Evolutionary conservation across 768 basidiomycete genomes (phyloP).

Genomic region (Suillus sp.): DNA sequence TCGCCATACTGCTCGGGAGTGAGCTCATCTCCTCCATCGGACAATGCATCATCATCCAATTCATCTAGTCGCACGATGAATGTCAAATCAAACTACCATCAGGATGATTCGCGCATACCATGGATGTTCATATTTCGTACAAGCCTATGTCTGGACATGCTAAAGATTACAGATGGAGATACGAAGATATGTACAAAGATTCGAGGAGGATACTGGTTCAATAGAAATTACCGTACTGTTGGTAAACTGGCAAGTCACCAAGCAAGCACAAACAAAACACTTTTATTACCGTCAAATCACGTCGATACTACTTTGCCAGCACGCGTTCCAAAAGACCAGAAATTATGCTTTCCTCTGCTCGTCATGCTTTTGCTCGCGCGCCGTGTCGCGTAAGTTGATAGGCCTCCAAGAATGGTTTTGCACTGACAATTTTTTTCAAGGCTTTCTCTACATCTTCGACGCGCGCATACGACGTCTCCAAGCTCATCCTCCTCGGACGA

Average conservation of each 20-base stretch:
- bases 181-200: constrained; percentile 14
- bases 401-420: not conserved
- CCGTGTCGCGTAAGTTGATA: constrained; percentile 49
- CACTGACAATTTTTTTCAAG: constrained; percentile 35
- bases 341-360: constrained; percentile 56
- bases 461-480: constrained; percentile 65
- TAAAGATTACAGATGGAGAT: constrained; percentile 18
- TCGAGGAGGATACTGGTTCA: constrained; percentile 8
- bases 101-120: constrained; percentile 40
- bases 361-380: constrained; percentile 43
- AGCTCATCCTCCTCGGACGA: constrained; percentile 76
- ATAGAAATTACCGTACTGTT: not conserved
- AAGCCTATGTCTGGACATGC: constrained; percentile 92
- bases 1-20: constrained; percentile 82
- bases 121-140: constrained; percentile 83
- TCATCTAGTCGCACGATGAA: constrained; percentile 56
- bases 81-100: not conserved
- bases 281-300: not conserved
- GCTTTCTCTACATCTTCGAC: constrained; percentile 63
- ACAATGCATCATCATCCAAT: constrained; percentile 79
- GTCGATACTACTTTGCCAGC: not conserved
- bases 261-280: constrained; percentile 17
- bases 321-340: not conserved
- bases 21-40: constrained; percentile 78
- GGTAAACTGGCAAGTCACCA: constrained; percentile 12